Percentiles rank a stretch among this genome's conserved stretches.
phyloP scores from a whole-genome alignment of 2,329 filamentous ascomycete genomes.

The Cercospora beticola region DNA sequence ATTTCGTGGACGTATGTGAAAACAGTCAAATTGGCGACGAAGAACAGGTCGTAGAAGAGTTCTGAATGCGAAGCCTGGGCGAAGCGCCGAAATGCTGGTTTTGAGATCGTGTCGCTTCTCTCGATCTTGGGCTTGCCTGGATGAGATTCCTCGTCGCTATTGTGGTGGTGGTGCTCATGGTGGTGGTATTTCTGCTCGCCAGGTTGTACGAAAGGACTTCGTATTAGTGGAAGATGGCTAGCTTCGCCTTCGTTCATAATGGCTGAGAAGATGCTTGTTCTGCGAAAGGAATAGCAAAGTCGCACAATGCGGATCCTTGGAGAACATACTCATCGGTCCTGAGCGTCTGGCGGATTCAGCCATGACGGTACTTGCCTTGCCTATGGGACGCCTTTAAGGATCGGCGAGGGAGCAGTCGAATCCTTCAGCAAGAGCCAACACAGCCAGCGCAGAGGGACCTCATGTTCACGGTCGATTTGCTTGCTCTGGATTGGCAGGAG shows the following conservation, averaged over 20 bases:
- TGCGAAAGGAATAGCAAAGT: not conserved
- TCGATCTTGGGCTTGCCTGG: not conserved
- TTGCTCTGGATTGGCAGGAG: not conserved
- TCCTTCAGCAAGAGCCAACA: not conserved
- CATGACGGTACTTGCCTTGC: not conserved
- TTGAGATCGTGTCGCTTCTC: conserved; percentile 9
- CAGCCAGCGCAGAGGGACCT: not conserved
- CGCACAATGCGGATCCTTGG: not conserved
- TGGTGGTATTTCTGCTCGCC: conserved; percentile 1
- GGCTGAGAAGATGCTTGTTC: not conserved
- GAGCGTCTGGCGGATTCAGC: not conserved
- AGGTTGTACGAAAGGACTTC: conserved; percentile 10
- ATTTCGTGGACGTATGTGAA: conserved; percentile 59
- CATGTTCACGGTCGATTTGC: not conserved
- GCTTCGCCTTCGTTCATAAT: conserved; percentile 9
- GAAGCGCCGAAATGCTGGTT: conserved; percentile 43
- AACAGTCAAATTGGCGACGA: conserved; percentile 65
- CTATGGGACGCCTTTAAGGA: not conserved
- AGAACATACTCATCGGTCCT: not conserved
- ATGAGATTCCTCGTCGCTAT: not conserved
- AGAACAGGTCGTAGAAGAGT: conserved; percentile 61
- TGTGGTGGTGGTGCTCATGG: not conserved
- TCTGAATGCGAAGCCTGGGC: conserved; percentile 55
- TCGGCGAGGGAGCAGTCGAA: not conserved
- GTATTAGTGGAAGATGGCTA: conserved; percentile 13